phyloP scores from a whole-genome alignment of 805 yeast genomes.

The Sungouiella blattae region DNA sequence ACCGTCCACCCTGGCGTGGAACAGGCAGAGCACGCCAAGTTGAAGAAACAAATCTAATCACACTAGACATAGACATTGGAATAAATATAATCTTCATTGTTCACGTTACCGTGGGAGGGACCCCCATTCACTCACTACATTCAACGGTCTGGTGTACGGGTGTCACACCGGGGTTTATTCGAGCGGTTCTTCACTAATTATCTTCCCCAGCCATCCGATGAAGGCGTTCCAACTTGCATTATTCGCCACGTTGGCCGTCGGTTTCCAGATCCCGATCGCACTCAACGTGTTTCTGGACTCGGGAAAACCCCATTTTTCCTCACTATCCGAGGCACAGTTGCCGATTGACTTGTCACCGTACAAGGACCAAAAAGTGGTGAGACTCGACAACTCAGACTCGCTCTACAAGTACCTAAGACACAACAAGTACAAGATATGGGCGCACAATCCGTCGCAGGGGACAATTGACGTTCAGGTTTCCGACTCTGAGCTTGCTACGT shows the following conservation, averaged over 20 bases:
- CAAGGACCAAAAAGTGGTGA: constrained; percentile 40
- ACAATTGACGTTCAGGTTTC: constrained; percentile 47
- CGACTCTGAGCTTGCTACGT: constrained; percentile 11
- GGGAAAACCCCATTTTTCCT: constrained; percentile 28
- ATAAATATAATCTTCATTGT: no score
- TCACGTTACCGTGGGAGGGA: no score
- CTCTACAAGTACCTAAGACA: constrained; percentile 15
- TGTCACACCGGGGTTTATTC: constrained; percentile 3
- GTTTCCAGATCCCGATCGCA: constrained; percentile 12
- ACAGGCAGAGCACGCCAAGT: constrained; percentile 5
- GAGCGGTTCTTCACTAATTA: no score
- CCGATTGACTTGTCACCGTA: constrained; percentile 44
- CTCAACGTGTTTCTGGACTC: constrained; percentile 1
- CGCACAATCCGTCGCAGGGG: constrained; percentile 30
- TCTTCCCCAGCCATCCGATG: no score
- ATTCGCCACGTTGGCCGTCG: constrained; percentile 2
- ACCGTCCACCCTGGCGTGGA: constrained; percentile 8
- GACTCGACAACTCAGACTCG: constrained; percentile 32
- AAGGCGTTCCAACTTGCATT: background rate
- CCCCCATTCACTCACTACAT: background rate
- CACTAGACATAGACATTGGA: no score
- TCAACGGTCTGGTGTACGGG: constrained; percentile 5
- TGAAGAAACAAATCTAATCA: constrained; percentile 1
- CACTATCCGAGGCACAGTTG: constrained; percentile 21
- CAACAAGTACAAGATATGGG: constrained; percentile 44